These are phyloP conservation scores for Camelina sativa DNA, from an alignment of 345 rosid genomes.

Conservation along the genomic window DNA sequence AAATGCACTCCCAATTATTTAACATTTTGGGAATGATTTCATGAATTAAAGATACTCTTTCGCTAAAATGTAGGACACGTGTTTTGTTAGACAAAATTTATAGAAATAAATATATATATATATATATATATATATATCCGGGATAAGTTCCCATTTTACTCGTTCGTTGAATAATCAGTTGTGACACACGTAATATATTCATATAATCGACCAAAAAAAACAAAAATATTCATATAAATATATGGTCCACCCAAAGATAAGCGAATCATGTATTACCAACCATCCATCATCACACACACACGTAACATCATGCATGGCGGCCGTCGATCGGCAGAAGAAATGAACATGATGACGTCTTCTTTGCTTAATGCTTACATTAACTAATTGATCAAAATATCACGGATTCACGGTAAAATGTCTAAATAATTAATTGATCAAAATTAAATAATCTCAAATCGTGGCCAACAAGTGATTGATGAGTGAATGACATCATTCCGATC, in stretches of 20 bases:
- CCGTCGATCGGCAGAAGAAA: too few species aligned
- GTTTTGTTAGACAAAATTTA: not conserved
- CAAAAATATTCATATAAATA: not conserved
- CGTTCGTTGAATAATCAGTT: not conserved
- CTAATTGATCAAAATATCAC: too few species aligned
- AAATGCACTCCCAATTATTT: slow-evolving; percentile 11
- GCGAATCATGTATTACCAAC: not conserved
- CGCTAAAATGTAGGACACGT: slow-evolving; percentile 4
- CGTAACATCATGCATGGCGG: too few species aligned
- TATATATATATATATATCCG: not conserved
- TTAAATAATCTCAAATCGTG: too few species aligned
- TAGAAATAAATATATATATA: slow-evolving; percentile 9
- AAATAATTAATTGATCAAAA: too few species aligned
- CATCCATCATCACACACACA: too few species aligned
- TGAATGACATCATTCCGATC: too few species aligned
- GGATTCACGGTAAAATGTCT: too few species aligned
- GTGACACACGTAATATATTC: slow-evolving; percentile 17
- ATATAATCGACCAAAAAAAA: too few species aligned
- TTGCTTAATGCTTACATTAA: too few species aligned
- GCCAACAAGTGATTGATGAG: too few species aligned
- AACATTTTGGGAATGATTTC: slow-evolving; percentile 24
- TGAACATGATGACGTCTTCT: too few species aligned
- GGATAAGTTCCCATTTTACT: slow-evolving; percentile 34
- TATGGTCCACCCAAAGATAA: not conserved
- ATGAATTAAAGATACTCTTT: not conserved